Percentiles rank a stretch among this genome's conserved stretches.
Conservation (phyloP, 495 filamentous ascomycete species). For the Chaetomium fimeti region DNA sequence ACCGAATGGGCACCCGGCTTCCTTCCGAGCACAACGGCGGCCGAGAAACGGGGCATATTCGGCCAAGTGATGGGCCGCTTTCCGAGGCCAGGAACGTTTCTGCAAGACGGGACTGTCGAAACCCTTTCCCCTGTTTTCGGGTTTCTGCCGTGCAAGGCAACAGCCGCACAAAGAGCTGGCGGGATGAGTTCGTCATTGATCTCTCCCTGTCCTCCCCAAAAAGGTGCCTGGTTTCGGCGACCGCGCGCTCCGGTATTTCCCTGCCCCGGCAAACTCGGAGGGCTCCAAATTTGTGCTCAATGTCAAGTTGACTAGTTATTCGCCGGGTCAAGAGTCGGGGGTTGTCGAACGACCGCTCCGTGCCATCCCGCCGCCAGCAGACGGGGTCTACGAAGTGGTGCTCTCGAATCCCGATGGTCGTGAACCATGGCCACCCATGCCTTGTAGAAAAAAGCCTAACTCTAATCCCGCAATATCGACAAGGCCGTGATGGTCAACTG, state of each 20-base stretch:
- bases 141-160: too few species aligned
- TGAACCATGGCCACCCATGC: background rate
- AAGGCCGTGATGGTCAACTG: too few species aligned
- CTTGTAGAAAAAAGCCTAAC: background rate
- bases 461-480: background rate
- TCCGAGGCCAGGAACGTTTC: background rate
- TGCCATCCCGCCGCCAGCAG: background rate
- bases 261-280: background rate
- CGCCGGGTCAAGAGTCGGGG: background rate
- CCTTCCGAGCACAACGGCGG: background rate
- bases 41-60: background rate
- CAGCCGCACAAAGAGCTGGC: too few species aligned
- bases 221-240: background rate
- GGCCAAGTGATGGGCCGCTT: background rate
- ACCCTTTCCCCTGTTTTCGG: background rate
- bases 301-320: background rate
- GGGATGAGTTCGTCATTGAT: too few species aligned
- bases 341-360: background rate
- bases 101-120: background rate
- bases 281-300: background rate
- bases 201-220: background rate
- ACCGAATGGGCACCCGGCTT: background rate
- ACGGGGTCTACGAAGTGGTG: background rate
- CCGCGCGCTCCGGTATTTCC: background rate
- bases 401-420: background rate